Percentiles rank a stretch among this genome's conserved stretches.
phyloP scores from a whole-genome alignment of 441 rosid genomes.

The Gossypium lobatum region DNA sequence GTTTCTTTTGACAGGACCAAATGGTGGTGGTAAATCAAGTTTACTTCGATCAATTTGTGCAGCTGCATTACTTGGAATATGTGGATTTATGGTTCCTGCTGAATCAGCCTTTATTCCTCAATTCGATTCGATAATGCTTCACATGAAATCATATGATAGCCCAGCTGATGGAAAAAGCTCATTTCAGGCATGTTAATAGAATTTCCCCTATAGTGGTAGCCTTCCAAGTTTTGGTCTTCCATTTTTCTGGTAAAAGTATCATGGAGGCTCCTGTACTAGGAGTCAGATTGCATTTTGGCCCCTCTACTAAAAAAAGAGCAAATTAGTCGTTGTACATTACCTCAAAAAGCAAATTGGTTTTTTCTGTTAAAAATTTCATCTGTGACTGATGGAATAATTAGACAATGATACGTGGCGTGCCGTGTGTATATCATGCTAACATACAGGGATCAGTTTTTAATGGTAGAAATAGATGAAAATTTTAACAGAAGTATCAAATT shows the following conservation, averaged over 20 bases:
- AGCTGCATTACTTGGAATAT: slow-evolving; percentile 83
- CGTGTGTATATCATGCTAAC: no score
- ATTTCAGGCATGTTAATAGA: slow-evolving; percentile 58
- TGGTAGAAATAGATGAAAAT: no score
- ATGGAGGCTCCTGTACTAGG: neutral
- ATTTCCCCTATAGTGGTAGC: neutral
- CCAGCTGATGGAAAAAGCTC: slow-evolving; percentile 98
- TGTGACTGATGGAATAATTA: no score
- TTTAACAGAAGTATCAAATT: neutral
- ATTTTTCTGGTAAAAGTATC: neutral
- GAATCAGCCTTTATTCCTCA: slow-evolving; percentile 85
- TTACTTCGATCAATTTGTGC: slow-evolving; percentile 93
- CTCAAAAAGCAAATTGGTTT: neutral
- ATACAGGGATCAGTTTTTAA: no score
- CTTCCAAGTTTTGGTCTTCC: neutral
- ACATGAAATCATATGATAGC: slow-evolving; percentile 97
- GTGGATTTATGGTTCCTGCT: slow-evolving; percentile 95
- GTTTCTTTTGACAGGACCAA: slow-evolving; percentile 91
- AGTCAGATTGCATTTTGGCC: neutral
- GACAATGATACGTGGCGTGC: no score
- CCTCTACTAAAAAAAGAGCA: neutral
- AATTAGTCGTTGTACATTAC: neutral
- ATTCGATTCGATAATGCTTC: slow-evolving; percentile 92
- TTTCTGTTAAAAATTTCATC: no score
- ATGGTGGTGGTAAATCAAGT: slow-evolving; percentile 99